Evolutionary conservation across 1,284 basidiomycete species (phyloP), one percentile per base, ranked within the genome.

Genomic region (Ceratobasidium sp.): DNA sequence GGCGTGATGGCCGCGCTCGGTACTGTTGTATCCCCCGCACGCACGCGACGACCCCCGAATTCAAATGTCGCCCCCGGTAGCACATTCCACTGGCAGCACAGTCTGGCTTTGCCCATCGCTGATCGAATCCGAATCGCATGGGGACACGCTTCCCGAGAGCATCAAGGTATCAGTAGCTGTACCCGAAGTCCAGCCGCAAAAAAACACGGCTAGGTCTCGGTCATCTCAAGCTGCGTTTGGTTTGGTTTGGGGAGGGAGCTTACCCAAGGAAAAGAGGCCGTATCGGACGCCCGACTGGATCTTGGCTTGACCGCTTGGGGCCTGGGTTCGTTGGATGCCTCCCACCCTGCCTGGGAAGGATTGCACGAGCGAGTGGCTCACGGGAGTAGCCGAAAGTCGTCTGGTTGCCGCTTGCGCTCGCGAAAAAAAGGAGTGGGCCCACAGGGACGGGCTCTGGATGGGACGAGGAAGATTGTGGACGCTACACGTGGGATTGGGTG

Each of bases 121-220:
- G 64, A 66, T 66, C 46, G 64, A 51, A 66, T 51, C 64, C 44
- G 40, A 66, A 66, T 49, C 64, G 43, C 64, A 66, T 51, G 64
- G 59, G 59, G 46, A 66, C 64, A 32, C 44, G 64, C 64, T 49
- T 66, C 44, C 64, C 64, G 64, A 66, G 64, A 34, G 43, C 25
- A 46, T 46, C 64, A 49, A 46, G 43, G 43, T 51, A 51, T 51
- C 44, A 34, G 64, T 66, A 13, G 43, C 44, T 29, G 22, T 34
- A 52, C 66, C 46, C 66, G 66, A 68, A 68, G 51, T 68, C 66
- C 66, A 68, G 66, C 66, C 66, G 66, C 51, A 37, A 49, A 49
- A 49, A 49, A 49, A n/a, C 66, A 68, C 66, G 66, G 66, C n/a
- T 68, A n/a, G 66, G 66, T 56, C 52, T 68, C 66, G 66, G 66